Percentiles rank a stretch among this genome's conserved stretches.
Conservation (phyloP, 768 basidiomycete species). For the Leccinellum luteum region DNA sequence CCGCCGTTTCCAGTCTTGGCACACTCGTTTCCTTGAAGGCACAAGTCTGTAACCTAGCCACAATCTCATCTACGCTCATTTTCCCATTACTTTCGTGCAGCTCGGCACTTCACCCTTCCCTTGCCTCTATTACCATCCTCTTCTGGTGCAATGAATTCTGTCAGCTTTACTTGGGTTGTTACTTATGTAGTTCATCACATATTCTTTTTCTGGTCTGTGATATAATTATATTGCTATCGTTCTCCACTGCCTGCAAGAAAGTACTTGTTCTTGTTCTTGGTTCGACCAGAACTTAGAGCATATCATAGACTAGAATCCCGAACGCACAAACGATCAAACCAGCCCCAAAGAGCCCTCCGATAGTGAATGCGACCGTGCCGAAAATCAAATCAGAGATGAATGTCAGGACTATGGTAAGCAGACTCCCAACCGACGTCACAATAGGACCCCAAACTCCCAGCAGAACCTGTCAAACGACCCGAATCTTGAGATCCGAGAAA, state of each 20-base stretch:
- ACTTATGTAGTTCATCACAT: slow-evolving; percentile 33
- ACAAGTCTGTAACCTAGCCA: slow-evolving; percentile 32
- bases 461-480: slow-evolving; percentile 50
- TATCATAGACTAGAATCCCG: slow-evolving; percentile 72
- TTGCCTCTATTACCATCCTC: slow-evolving; percentile 9
- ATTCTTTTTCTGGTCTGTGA: slow-evolving; percentile 37
- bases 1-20: slow-evolving; percentile 20
- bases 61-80: slow-evolving; percentile 33
- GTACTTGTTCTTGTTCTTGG: neutral
- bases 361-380: slow-evolving; percentile 60
- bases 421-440: slow-evolving; percentile 81
- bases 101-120: slow-evolving; percentile 11
- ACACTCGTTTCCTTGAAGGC: slow-evolving; percentile 28
- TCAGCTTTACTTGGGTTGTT: slow-evolving; percentile 27
- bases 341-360: slow-evolving; percentile 75
- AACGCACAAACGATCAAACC: slow-evolving; percentile 82
- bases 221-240: slow-evolving; percentile 40
- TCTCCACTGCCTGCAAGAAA: neutral
- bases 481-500: slow-evolving; percentile 4
- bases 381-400: slow-evolving; percentile 76
- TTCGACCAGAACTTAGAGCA: slow-evolving; percentile 37
- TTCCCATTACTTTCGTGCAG: slow-evolving; percentile 17
- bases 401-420: slow-evolving; percentile 93
- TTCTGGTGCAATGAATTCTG: slow-evolving; percentile 21
- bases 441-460: slow-evolving; percentile 88